Conservation (phyloP, 495 filamentous ascomycete genomes). For the Penicillium subrubescens region DNA sequence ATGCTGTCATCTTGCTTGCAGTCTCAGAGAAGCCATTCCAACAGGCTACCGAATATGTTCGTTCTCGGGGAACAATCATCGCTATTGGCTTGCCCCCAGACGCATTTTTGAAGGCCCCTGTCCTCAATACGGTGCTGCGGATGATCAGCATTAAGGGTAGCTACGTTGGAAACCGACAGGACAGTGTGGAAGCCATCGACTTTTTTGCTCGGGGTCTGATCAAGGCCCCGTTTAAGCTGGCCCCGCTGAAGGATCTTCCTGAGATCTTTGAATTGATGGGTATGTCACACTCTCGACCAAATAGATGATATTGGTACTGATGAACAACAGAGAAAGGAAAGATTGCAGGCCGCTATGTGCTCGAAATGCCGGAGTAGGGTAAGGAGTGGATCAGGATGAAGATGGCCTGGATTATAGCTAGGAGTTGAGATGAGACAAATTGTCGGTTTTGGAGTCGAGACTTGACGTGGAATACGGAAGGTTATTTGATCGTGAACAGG, state of each 20-base stretch:
- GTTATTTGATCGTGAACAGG: background rate
- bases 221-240: conserved; percentile 80
- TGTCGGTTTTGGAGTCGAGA: background rate
- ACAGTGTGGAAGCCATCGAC: conserved; percentile 81
- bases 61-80: conserved; percentile 76
- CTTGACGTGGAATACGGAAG: background rate
- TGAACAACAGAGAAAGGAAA: conserved; percentile 11
- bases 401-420: background rate
- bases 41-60: conserved; percentile 83
- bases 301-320: background rate
- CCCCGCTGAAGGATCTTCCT: conserved; percentile 73
- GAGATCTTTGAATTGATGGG: conserved; percentile 73
- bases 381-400: background rate
- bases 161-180: conserved; percentile 87
- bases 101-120: conserved; percentile 75
- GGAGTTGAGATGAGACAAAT: background rate
- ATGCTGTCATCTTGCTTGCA: conserved; percentile 83
- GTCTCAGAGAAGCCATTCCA: conserved; percentile 89
- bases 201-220: conserved; percentile 82
- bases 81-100: conserved; percentile 81
- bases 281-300: conserved; percentile 20
- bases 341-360: conserved; percentile 15
- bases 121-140: conserved; percentile 79
- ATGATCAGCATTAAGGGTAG: conserved; percentile 91
- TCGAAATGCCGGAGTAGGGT: conserved; percentile 16